Evolutionary conservation across 2,329 filamentous ascomycete species (phyloP), one percentile per base, ranked within the genome.

Genomic region (Whalleya microplaca): DNA sequence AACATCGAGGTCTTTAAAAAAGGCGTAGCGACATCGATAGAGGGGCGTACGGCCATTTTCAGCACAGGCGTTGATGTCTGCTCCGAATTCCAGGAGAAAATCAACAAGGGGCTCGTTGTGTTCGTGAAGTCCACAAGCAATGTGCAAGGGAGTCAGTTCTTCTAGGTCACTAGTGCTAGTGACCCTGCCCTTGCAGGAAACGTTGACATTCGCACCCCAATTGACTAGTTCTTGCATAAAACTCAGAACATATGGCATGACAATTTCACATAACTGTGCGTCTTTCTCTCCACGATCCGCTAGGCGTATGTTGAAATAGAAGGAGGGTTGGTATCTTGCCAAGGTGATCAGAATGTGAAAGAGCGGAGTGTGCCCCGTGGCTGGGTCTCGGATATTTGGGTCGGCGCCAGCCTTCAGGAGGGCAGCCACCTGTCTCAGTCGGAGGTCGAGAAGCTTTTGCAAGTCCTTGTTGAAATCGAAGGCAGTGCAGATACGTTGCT

Each of bases 401-500:
- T 61, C 44, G 6, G 52, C 55, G 16, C 58, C 58, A 9, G 27
- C 18, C 21, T 43, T 19, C 4, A 61, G 55, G 2, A 61, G 43
- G 5, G 19, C 14, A 5, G 0, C 21, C 1, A 48, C 7, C 16
- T 53, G 52, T 9, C 29, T 21, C 3, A 32, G 7, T 5, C 41
- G 45, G 46, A 21, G 54, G 14, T 12, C 45, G 40, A 12, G 32
- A 12, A 37, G 32, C 14, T 16, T 37, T 5, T 3, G 14, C 3
- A 37, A 37, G 32, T 27, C 23, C 23, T 27, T 27, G 23, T 27
- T 27, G 23, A 4, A 27, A 9, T 4, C 23, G 4, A 9, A 4
- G 23, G 23, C 23, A 9, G 23, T 27, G 23, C 23, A 4, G 4
- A 27, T 27, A 9, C n/a, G n/a, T n/a, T n/a, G 23, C 32, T 14